phyloP scores from a whole-genome alignment of 2,329 filamentous ascomycete genomes.

The Colletotrichum tropicale region DNA sequence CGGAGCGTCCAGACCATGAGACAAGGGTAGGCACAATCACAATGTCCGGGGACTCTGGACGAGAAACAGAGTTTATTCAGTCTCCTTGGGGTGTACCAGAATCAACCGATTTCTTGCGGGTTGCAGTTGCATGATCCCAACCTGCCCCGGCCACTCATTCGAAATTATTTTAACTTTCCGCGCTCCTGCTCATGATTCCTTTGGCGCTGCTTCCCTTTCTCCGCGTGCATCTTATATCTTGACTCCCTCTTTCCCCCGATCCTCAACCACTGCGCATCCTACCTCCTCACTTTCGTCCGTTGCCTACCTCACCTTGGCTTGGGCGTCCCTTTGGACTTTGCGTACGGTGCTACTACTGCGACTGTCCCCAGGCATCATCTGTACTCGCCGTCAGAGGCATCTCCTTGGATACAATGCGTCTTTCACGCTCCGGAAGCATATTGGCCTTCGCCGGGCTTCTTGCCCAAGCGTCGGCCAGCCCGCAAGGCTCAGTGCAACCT shows the following conservation, averaged over 20 bases:
- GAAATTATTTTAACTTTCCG: background rate
- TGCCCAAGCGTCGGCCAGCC: background rate
- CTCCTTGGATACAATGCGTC: background rate
- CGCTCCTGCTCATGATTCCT: background rate
- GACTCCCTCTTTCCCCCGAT: background rate
- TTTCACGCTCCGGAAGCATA: background rate
- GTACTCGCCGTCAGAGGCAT: background rate
- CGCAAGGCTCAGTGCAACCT: background rate
- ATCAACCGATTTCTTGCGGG: background rate
- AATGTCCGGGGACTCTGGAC: background rate
- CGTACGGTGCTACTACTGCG: background rate
- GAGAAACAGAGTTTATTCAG: slow-evolving; percentile 6
- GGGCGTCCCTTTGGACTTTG: background rate
- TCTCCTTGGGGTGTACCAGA: background rate
- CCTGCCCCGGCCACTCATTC: background rate
- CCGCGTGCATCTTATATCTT: background rate
- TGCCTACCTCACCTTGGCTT: background rate
- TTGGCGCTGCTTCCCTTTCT: background rate
- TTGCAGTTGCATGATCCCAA: slow-evolving; percentile 5
- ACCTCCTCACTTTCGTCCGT: background rate
- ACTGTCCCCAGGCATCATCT: background rate
- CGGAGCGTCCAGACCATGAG: background rate
- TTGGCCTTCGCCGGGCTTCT: background rate
- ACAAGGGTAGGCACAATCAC: slow-evolving; percentile 3
- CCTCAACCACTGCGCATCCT: background rate